Conservation (phyloP, 2,329 filamentous ascomycete genomes). For the Sarocladium strictum region DNA sequence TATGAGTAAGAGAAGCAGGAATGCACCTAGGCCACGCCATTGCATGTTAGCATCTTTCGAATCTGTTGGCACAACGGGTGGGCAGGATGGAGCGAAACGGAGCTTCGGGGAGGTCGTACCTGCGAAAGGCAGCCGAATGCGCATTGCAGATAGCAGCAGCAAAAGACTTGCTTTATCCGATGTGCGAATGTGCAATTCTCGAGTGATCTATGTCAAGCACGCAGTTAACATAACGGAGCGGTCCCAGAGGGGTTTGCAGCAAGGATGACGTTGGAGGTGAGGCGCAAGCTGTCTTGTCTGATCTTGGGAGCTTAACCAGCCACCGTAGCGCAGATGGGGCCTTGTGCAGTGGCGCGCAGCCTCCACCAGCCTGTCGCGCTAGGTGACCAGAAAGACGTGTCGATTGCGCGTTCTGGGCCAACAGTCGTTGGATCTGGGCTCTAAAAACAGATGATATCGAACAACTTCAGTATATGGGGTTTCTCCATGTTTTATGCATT, state of each 20-base stretch:
- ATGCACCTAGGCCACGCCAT: slow-evolving; percentile 51
- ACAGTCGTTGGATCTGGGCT: background rate
- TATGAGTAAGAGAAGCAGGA: slow-evolving; percentile 63
- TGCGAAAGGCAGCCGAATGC: slow-evolving; percentile 83
- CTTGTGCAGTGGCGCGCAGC: background rate
- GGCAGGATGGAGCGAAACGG: too few species aligned
- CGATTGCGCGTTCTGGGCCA: background rate
- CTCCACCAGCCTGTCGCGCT: slow-evolving; percentile 4
- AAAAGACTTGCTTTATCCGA: background rate
- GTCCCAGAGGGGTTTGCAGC: background rate
- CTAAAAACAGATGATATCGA: too few species aligned
- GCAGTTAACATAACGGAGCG: background rate
- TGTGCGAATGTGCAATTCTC: background rate
- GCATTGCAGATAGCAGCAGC: slow-evolving; percentile 47
- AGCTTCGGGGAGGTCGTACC: slow-evolving; percentile 43
- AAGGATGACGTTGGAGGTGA: slow-evolving; percentile 5
- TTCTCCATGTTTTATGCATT: too few species aligned
- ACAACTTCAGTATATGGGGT: too few species aligned
- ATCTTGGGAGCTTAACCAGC: background rate
- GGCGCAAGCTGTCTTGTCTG: slow-evolving; percentile 7
- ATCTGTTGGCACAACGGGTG: too few species aligned
- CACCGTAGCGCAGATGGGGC: background rate
- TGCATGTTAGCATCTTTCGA: background rate
- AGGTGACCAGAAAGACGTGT: slow-evolving; percentile 3
- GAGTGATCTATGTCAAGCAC: background rate